Percentiles rank a stretch among this genome's conserved stretches.
Conservation (phyloP, 148 eudicot species). For the Polygonum aviculare region DNA sequence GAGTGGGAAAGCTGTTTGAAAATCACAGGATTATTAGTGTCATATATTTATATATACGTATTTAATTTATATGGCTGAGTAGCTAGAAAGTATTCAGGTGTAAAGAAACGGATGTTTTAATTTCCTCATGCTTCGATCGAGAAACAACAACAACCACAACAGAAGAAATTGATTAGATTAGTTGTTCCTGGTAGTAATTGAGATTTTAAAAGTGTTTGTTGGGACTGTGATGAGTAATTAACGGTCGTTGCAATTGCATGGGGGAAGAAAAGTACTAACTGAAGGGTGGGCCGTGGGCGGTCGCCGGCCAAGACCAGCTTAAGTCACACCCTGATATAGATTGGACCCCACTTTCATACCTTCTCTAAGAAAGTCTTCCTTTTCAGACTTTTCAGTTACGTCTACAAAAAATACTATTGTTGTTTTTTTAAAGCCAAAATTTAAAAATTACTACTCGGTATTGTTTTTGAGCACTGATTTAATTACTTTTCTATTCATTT, state of each 20-base stretch:
- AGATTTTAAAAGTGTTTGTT: neutral
- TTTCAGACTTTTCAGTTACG: conserved; percentile 1
- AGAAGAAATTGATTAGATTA: neutral
- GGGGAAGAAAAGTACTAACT: neutral
- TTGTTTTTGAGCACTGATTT: too few species aligned
- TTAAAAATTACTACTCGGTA: too few species aligned
- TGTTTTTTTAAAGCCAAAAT: too few species aligned
- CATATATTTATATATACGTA: too few species aligned
- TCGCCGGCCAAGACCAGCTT: neutral
- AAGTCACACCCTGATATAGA: neutral
- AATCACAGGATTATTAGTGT: too few species aligned
- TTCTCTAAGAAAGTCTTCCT: neutral
- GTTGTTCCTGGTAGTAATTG: too few species aligned
- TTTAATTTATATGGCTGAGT: too few species aligned
- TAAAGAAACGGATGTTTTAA: too few species aligned
- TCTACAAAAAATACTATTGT: neutral
- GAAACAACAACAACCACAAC: neutral
- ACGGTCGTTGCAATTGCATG: neutral
- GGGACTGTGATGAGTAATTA: neutral
- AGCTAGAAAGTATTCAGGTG: neutral
- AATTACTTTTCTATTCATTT: too few species aligned
- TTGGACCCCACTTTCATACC: neutral
- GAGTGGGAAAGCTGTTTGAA: too few species aligned
- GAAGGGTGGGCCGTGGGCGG: conserved; percentile 3
- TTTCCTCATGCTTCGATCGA: neutral